Conservation (phyloP, 2,329 filamentous ascomycete species). For the Talaromyces albobiverticillius region DNA sequence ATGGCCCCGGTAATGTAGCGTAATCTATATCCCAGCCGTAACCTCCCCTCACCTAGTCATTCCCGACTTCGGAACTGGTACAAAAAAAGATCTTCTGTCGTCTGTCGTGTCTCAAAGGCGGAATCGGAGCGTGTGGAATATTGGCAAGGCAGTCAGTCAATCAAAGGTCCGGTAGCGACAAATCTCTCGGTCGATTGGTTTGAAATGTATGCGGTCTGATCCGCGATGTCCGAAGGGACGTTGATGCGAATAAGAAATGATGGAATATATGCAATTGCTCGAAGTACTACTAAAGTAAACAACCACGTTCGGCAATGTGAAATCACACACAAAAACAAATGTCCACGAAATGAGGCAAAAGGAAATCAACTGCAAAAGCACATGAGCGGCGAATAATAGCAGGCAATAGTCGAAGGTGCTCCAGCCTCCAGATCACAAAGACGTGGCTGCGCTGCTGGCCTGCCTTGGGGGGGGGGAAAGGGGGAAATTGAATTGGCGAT, state of each 20-base stretch:
- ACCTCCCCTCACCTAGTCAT: neutral
- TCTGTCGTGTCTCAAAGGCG: neutral
- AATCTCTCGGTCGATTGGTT: neutral
- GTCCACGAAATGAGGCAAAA: neutral
- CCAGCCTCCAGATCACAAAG: too few relatives aligned
- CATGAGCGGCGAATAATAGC: neutral
- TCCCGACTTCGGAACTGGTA: too few relatives aligned
- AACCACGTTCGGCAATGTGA: slow-evolving; percentile 1
- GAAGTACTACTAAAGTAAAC: neutral
- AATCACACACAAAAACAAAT: neutral
- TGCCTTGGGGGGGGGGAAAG: slow-evolving; percentile 3
- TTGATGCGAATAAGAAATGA: neutral
- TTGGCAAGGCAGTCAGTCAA: neutral
- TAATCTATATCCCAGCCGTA: neutral
- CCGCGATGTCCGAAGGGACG: neutral
- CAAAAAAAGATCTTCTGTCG: too few relatives aligned
- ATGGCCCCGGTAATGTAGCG: neutral
- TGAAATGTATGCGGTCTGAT: neutral
- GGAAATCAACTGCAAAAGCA: neutral
- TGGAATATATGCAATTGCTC: too few relatives aligned
- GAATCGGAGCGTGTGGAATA: neutral
- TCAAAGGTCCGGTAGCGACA: neutral
- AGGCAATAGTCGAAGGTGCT: neutral
- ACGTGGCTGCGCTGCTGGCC: neutral
- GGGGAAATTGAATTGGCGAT: neutral